A percentile compares a stretch with the other conserved stretches of the same genome.
Conservation (phyloP, 345 rosid genomes). For the Arabidopsis arenosa region DNA sequence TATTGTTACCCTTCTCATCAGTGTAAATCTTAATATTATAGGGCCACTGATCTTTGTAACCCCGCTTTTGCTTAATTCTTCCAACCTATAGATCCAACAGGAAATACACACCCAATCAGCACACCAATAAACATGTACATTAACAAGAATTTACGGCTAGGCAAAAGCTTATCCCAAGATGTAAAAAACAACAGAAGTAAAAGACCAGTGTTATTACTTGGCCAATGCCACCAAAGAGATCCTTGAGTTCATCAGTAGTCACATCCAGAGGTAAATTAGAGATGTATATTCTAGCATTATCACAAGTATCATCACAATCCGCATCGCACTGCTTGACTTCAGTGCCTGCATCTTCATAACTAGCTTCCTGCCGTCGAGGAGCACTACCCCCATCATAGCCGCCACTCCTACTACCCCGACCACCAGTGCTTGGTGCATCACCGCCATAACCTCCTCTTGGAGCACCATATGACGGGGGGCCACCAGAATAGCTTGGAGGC, state of each 20-base stretch:
- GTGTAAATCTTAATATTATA: constrained; percentile 94
- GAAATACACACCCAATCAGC: constrained; percentile 22
- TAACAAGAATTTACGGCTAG: constrained; percentile 20
- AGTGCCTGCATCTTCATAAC: constrained; percentile 52
- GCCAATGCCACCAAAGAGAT: constrained; percentile 98
- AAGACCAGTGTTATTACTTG: constrained; percentile 63
- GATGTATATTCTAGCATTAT: constrained; percentile 92
- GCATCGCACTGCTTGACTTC: constrained; percentile 91
- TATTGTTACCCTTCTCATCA: constrained; percentile 87
- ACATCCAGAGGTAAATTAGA: constrained; percentile 97
- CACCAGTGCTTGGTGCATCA: constrained; percentile 57
- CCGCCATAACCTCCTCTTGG: constrained; percentile 66
- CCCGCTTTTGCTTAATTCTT: constrained; percentile 96
- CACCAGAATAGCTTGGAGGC: constrained; percentile 85
- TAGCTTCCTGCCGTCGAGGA: constrained; percentile 60
- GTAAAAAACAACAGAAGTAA: constrained; percentile 38
- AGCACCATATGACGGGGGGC: constrained; percentile 87
- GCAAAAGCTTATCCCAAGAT: constrained; percentile 3
- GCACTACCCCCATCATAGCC: constrained; percentile 68
- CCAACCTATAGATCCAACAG: constrained; percentile 63
- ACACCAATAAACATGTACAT: constrained; percentile 22
- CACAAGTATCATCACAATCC: constrained; percentile 80
- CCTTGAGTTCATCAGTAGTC: constrained; percentile 81
- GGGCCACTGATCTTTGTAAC: constrained; percentile 98
- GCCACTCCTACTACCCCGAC: constrained; percentile 63